Evolutionary conservation across 441 rosid species (phyloP), one percentile per base, ranked within the genome.

Genomic region (Raphanus hybrid): DNA sequence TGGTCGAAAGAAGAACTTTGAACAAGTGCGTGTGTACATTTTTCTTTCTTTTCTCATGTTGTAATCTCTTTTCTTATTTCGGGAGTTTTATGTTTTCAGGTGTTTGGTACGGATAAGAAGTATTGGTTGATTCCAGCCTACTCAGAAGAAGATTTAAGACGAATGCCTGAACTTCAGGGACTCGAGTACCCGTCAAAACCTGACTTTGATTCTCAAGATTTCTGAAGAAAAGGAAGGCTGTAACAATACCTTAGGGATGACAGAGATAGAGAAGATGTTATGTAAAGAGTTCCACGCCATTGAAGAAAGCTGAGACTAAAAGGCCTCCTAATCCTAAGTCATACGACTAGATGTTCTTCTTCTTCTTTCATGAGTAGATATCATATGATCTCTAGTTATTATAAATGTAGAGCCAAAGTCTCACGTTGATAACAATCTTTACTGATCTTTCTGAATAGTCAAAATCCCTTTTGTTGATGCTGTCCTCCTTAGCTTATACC

Each of bases 121-220:
- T 85, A 88, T 65, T 91, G 96, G 94, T 85, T 91, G 66, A 69
- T 92, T 16, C 97, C 97, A 0, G 69, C 85, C n/a, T 92, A 92
- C 73, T 88, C 93, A 3, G 96, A 91, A 1, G 97, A 92, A 69
- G 97, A 92, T 75, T 41, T 87, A 65, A 79, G 94, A 29, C 78
- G 87, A 74, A 89, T 92, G 83, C 94, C 94, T 0, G 89, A 87
- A 5, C 94, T 92, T 76, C 95, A 89, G 76, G 94, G 97, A 67
- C 88, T 92, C 18, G 93, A 91, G 67, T 92, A 88, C 75, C 97
- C 96, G 37, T 89, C 92, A 3, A 90, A 86, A 73, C 94, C 94
- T 0, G 94, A 91, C 39, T 85, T 82, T 39, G 96, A 85, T 82
- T 86, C 91, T 2, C 90, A 90, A 70, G 90, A 87, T 57, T 88